Evolutionary conservation across 1,139 yeast genomes (phyloP).

Genomic region (Geotrichum reessii): DNA sequence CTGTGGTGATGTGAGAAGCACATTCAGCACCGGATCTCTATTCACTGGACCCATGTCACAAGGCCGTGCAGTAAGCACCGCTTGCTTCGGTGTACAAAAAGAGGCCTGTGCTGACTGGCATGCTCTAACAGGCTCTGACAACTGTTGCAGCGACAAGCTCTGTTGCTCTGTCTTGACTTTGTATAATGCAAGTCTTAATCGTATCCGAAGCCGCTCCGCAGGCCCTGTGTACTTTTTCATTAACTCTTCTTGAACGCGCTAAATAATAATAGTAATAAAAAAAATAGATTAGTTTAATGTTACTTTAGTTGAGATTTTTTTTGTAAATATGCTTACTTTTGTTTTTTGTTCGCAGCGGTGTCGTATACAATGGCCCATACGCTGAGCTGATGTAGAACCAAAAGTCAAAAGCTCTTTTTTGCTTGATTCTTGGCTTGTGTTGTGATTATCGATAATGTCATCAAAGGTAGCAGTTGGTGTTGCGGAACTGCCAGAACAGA

Average conservation of each 20-base stretch:
- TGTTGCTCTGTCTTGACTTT: conserved; percentile 11
- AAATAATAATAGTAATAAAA: background rate
- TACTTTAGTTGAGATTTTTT: too few relatives aligned
- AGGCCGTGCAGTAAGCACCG: background rate
- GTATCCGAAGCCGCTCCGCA: conserved; percentile 8
- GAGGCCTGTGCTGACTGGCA: background rate
- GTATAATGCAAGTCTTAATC: conserved; percentile 12
- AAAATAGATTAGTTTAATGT: background rate
- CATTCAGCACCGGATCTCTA: background rate
- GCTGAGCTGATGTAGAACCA: conserved; percentile 11
- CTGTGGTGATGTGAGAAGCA: conserved; percentile 1
- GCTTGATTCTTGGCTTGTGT: background rate
- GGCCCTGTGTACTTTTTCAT: background rate
- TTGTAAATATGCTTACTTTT: background rate
- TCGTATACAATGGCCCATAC: conserved; percentile 6
- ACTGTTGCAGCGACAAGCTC: background rate
- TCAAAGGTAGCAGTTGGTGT: too few relatives aligned
- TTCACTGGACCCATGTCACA: background rate
- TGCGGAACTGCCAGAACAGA: too few relatives aligned
- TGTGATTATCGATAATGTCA: background rate
- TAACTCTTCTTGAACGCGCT: background rate
- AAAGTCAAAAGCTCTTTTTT: conserved; percentile 2
- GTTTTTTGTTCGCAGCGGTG: background rate
- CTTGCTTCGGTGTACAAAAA: background rate
- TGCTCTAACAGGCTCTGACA: background rate